Percentiles rank a stretch among this genome's conserved stretches.
phyloP scores from a whole-genome alignment of 257 asterid species.

The Oldenlandia corymbosa region DNA sequence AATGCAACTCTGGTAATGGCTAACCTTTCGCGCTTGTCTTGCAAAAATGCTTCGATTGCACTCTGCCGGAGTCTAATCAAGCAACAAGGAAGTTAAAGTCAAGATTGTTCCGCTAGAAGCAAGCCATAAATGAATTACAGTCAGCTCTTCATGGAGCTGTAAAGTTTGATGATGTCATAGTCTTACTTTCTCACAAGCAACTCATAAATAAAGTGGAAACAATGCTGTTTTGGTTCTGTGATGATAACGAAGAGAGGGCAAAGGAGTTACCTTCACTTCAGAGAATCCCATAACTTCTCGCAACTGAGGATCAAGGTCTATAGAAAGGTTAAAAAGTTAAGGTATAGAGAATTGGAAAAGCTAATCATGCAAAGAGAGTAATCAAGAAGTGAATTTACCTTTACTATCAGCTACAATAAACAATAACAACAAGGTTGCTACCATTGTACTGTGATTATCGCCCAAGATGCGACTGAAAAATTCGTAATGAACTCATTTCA shows the following conservation, averaged over 20 bases:
- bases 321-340: not conserved
- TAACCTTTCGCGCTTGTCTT: slow-evolving; percentile 9
- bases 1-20: not conserved
- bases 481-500: not conserved
- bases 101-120: not conserved
- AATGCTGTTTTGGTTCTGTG: not conserved
- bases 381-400: slow-evolving; percentile 9
- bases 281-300: slow-evolving; percentile 12
- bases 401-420: slow-evolving; percentile 17
- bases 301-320: slow-evolving; percentile 16
- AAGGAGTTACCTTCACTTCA: slow-evolving; percentile 13
- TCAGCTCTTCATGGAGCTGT: not conserved
- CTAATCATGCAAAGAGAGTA: not conserved
- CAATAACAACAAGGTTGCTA: slow-evolving; percentile 22
- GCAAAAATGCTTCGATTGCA: not conserved
- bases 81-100: not conserved
- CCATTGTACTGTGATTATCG: slow-evolving; percentile 14
- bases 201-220: not conserved
- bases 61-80: slow-evolving; percentile 6
- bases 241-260: not conserved
- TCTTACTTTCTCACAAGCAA: not conserved
- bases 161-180: not conserved
- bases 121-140: not conserved
- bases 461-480: slow-evolving; percentile 6
- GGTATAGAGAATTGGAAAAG: not conserved